These are phyloP conservation scores for Pseudoscleropodium purum DNA, from an alignment of 225 moss, liverwort and hornwort genomes.

Conservation along the genomic window DNA sequence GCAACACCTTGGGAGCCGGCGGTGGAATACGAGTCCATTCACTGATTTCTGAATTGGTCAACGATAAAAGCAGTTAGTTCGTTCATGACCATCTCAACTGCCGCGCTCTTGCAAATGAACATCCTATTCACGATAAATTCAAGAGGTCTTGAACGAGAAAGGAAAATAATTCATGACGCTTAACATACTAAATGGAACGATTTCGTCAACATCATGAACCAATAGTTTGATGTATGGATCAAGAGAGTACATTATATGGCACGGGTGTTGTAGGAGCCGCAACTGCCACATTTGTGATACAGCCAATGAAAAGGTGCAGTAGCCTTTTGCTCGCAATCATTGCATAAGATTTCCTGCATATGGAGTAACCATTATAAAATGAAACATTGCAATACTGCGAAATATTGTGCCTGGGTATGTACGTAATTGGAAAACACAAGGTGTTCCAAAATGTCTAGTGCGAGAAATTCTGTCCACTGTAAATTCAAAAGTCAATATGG, in stretches of 20 bases:
- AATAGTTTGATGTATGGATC: background rate
- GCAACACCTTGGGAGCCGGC: background rate
- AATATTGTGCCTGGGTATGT: background rate
- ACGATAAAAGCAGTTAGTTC: background rate
- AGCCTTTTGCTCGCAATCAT: slow-evolving; percentile 86
- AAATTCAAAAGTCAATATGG: background rate
- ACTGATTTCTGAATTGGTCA: background rate
- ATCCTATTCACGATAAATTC: background rate
- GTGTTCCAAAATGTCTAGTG: background rate
- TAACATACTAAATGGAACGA: background rate
- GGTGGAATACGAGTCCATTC: background rate
- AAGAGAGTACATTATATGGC: slow-evolving; percentile 37
- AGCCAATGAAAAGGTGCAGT: slow-evolving; percentile 91
- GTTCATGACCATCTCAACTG: background rate
- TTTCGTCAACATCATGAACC: background rate
- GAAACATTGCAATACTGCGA: background rate
- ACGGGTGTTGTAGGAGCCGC: slow-evolving; percentile 90
- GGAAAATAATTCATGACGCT: background rate
- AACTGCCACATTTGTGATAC: slow-evolving; percentile 82
- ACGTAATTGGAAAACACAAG: background rate
- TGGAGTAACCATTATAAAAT: background rate
- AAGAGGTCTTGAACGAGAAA: background rate
- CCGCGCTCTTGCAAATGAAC: background rate
- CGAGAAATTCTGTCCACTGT: background rate
- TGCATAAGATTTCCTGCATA: slow-evolving; percentile 81